phyloP scores from a whole-genome alignment of 306 rosid species.

The Lotus japonicus region DNA sequence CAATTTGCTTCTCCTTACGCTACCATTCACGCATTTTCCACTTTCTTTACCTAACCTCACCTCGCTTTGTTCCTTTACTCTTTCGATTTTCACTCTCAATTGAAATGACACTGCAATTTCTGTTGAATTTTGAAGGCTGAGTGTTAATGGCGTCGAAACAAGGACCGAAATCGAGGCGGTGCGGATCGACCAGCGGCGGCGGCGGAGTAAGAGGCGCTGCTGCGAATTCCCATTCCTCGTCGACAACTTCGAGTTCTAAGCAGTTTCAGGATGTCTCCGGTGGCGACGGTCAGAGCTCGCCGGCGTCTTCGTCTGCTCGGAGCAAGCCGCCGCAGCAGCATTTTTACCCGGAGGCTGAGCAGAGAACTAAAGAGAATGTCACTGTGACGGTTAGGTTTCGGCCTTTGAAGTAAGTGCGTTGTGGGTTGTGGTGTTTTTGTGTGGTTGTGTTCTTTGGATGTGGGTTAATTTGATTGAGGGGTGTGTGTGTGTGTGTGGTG shows the following conservation, averaged over 20 bases:
- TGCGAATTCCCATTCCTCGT: conserved; percentile 73
- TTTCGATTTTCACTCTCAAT: neutral
- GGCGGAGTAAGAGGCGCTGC: neutral
- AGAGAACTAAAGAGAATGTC: conserved; percentile 76
- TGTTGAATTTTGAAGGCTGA: conserved; percentile 39
- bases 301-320: conserved; percentile 84
- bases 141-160: conserved; percentile 67
- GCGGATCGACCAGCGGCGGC: conserved; percentile 24
- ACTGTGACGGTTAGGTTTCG: conserved; percentile 97
- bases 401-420: conserved; percentile 67
- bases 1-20: neutral
- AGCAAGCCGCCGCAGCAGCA: conserved; percentile 72
- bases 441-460: conserved; percentile 2
- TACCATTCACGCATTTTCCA: neutral
- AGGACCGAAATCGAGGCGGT: conserved; percentile 47
- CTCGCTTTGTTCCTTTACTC: neutral
- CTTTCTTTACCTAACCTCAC: neutral
- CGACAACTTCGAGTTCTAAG: conserved; percentile 84
- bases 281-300: conserved; percentile 59
- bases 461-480: conserved; percentile 27
- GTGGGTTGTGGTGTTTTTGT: neutral
- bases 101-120: conserved; percentile 2
- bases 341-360: conserved; percentile 47
- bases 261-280: conserved; percentile 61
- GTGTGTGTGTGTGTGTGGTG: conserved; percentile 22